Evolutionary conservation across 148 eudicot species (phyloP), one percentile per base, ranked within the genome.

Genomic region (Oxyria digyna): DNA sequence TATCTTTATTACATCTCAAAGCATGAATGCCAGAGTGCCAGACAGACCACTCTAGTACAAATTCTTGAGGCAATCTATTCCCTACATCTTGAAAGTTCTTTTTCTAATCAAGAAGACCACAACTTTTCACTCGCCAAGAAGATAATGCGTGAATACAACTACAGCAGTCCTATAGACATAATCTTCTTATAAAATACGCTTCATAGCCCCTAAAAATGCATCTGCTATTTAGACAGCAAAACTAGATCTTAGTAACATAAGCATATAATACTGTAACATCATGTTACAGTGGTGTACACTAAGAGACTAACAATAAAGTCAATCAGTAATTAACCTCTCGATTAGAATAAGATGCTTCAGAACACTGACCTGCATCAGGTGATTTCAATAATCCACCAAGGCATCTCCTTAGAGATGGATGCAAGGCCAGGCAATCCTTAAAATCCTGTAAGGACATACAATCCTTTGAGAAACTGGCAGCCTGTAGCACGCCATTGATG

Each of bases 401-500:
- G 81, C 80, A 87, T 80, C 82, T 89, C 82, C 89, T 78, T 71
- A 85, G 76, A 42, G 91, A 88, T 54, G 91, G 96, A 69, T 89
- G 69, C 74, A 80, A 85, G 70, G 54, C 66, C 78, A 85, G 85
- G 87, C 92, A 82, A 55, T 48, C 80, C 73, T 79, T 91, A 77
- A 87, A 89, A 72, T 93, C 91, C 71, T 85, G 85, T 26, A 87
- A 81, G 42, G 96, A 84, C 89, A 93, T 86, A 42, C 70, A 71
- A 67, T 69, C 79, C 72, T 76, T 76, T 8, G 83, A 73, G 68
- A 81, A 82, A 49, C 74, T 80, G 70, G 84, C 82, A 77, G 91
- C 85, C 82, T 79, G 74, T 50, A 87, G 72, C 71, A 89, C 82
- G 37, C 68, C 74, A 57, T 74, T 78, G 63, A 84, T 71, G 35